Evolutionary conservation across 352 stramenopile species (phyloP), one percentile per base, ranked within the genome.

Genomic region (Globisporangium paddicum): DNA sequence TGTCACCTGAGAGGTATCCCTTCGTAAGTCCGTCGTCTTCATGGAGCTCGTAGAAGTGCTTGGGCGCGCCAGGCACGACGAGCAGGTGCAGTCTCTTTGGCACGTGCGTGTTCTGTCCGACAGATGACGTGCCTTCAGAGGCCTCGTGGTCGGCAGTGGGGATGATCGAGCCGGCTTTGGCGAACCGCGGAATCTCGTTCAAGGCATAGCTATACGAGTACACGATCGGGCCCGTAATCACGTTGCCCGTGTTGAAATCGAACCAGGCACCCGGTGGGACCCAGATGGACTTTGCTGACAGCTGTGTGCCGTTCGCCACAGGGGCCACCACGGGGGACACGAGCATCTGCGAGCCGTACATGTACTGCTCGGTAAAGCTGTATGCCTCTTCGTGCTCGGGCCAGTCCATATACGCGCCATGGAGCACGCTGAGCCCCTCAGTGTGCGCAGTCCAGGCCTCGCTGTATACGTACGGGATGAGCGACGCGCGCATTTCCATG

Each of bases 391-490:
- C 63, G 13, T 66, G 37, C 9, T 73, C 67, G 2, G 75, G 74
- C 40, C 44, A 81, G 44, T 83, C 67, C 23, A 73, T 61, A 34
- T 84, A 86, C 48, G 73, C 37, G 0, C 72, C 69, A 7, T 74
- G 68, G 3, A 86, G 26, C 6, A 77, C 44, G 26, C 54, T 60
- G 5, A 87, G 18, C 3, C 69, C 68, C 4, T 62, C 65, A 8
- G 71, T 42, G 52, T 79, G 58, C 13, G 62, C 56, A 6, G 48
- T 50, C 21, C 62, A 59, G 2, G 67, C 68, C 35, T 68, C 59
- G 14, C 60, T 76, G 58, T 86, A 86, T 8, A 77, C 63, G 42
- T 84, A 84, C n/a, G 75, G 75, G 16, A 82, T 49, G 23, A 86
- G 47, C 16, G 50, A 45, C 2, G 63, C 56, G 6, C 74, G 73